Percentiles rank a stretch among this genome's conserved stretches.
Conservation (phyloP, 164 flowering plant genomes). For the Brasenia schreberi region DNA sequence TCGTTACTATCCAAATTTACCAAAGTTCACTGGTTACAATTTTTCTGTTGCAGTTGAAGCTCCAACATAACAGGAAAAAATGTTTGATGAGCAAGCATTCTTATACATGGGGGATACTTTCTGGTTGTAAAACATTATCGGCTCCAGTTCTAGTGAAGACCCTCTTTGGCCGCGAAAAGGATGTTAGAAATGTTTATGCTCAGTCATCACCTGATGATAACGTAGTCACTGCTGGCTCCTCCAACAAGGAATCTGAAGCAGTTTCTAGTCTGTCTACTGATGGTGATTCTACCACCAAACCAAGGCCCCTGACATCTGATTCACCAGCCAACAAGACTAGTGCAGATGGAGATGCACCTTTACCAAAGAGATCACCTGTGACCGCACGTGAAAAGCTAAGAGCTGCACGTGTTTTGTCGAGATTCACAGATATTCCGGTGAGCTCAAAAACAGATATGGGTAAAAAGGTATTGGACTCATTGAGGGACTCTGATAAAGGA, state of each 20-base stretch:
- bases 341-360: background rate
- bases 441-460: slow-evolving; percentile 39
- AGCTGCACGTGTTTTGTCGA: slow-evolving; percentile 77
- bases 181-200: background rate
- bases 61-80: background rate
- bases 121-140: no score
- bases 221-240: background rate
- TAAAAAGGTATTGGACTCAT: slow-evolving; percentile 53
- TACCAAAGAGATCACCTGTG: slow-evolving; percentile 34
- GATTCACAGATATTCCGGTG: slow-evolving; percentile 46
- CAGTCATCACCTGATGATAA: background rate
- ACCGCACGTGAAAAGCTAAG: slow-evolving; percentile 83
- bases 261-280: background rate
- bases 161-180: background rate
- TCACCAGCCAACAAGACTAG: background rate
- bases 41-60: background rate
- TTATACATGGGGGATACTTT: background rate
- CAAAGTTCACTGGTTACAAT: background rate
- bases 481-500: slow-evolving; percentile 64
- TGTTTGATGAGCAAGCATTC: background rate
- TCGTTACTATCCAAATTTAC: background rate
- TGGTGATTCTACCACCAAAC: background rate
- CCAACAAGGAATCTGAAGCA: background rate
- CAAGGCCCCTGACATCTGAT: background rate
- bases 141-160: background rate